Base-by-base conservation (phyloP, 1,139 yeast species). In the Protomyces gravidus region DNA sequence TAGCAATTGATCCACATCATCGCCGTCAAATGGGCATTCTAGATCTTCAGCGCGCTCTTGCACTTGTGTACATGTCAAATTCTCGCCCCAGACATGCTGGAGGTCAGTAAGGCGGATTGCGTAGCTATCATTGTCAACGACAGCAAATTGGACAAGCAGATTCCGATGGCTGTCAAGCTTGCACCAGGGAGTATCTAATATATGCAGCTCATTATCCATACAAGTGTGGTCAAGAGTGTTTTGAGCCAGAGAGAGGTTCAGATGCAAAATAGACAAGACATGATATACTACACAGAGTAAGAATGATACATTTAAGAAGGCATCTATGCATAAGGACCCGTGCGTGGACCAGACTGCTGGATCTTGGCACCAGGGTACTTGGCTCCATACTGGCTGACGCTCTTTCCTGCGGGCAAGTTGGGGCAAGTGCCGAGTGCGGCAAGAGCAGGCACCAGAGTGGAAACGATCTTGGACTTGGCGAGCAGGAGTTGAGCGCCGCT, bases 31-130 rank as follows among this genome's bases (percentile, higher is more conserved):
- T 13, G 58, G 58, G 25, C 51, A 32, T 17, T 53, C 51, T 11
- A 25, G 13, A 7, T n/a, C 23, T 9, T 45, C 51, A n/a, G 51
- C 46, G 7, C 58, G 50, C 21, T 6, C 27, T 15, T 15, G 23
- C 6, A 53, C 21, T 9, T 19, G 47, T 4, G 7, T 17, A 3
- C 15, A 25, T 3, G 45, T n/a, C 28, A 53, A 5, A 27, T 53
- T 51, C 33, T 53, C 58, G 15, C 58, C 58, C 58, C 58, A 53
- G 17, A 53, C 48, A 0, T 32, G 47, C 28, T 36, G 50, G 33
- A 53, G 36, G 28, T 53, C 58, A 9, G 58, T 53, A 7, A 53
- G 45, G n/a, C 58, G 40, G 17, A 53, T 46, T 5, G 50, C 6
- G 36, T 53, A 53, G 42, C 42, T 17, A 17, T 28, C 50, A 17